phyloP scores from a whole-genome alignment of 306 rosid species.

The Erythrophleum fordii region DNA sequence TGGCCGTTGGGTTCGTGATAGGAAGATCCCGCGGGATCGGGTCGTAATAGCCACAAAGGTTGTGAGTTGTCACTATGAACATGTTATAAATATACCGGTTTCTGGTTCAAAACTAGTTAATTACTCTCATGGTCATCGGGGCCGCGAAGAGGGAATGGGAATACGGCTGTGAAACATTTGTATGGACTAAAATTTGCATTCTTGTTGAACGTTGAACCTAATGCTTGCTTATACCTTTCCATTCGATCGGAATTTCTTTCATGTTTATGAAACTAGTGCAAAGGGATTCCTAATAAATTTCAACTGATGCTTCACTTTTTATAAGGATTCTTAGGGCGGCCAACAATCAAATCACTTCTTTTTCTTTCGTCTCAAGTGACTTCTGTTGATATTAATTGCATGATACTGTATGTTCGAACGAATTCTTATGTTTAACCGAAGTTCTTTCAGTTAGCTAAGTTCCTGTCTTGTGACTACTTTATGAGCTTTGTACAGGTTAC shows the following conservation, averaged over 20 bases:
- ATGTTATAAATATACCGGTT: neutral
- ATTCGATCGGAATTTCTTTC: neutral
- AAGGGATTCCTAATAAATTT: slow-evolving; percentile 6
- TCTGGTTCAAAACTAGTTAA: neutral
- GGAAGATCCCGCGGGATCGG: slow-evolving; percentile 64
- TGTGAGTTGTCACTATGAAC: slow-evolving; percentile 36
- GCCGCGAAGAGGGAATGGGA: slow-evolving; percentile 3
- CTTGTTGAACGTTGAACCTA: neutral
- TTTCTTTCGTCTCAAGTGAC: neutral
- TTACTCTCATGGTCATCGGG: neutral
- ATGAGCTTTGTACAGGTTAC: slow-evolving; percentile 56
- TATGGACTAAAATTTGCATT: neutral
- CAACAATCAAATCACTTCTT: neutral
- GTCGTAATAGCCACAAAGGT: slow-evolving; percentile 86
- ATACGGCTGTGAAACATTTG: slow-evolving; percentile 6
- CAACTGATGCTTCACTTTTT: neutral
- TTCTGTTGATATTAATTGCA: slow-evolving; percentile 8
- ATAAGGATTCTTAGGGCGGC: neutral
- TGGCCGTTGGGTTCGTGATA: slow-evolving; percentile 75
- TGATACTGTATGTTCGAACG: neutral
- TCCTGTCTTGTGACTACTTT: neutral
- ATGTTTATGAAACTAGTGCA: neutral
- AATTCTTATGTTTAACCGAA: neutral
- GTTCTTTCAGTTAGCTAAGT: slow-evolving; percentile 10
- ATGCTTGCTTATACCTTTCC: slow-evolving; percentile 4